A percentile compares a stretch with the other conserved stretches of the same genome.
Evolutionary conservation across 2,329 filamentous ascomycete genomes (phyloP).

Genomic region (Colletotrichum limetticola): DNA sequence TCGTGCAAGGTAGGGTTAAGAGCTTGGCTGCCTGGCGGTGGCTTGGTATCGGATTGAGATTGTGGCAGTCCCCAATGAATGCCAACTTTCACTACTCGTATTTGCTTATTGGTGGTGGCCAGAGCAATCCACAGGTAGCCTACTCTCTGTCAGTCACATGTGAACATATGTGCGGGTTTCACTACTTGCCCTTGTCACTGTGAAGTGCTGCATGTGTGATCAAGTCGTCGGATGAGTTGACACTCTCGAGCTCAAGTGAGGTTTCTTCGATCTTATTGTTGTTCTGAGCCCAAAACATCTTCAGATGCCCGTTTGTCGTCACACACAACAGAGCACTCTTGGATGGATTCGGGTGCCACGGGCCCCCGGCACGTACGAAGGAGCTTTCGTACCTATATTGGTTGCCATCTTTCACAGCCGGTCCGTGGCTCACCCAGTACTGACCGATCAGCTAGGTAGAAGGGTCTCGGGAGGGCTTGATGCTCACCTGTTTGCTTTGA

Average conservation of each 20-base stretch:
- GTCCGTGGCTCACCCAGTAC: conserved; percentile 64
- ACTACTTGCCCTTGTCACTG: conserved; percentile 74
- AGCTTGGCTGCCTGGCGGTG: conserved; percentile 54
- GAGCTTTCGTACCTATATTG: conserved; percentile 78
- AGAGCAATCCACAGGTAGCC: conserved; percentile 54
- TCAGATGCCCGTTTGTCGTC: conserved; percentile 78
- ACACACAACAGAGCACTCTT: conserved; percentile 83
- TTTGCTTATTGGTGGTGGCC: conserved; percentile 75
- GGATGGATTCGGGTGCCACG: conserved; percentile 76
- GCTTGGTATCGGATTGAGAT: conserved; percentile 59
- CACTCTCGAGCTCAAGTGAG: conserved; percentile 77
- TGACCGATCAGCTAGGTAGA: conserved; percentile 9
- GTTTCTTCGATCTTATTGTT: conserved; percentile 79
- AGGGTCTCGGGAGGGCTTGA: conserved; percentile 18
- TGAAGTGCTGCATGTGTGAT: conserved; percentile 83
- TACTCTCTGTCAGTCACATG: conserved; percentile 16
- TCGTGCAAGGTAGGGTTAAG: conserved; percentile 66
- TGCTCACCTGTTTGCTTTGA: conserved; percentile 51
- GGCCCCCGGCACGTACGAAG: conserved; percentile 73
- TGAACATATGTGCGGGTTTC: conserved; percentile 14
- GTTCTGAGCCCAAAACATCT: conserved; percentile 81
- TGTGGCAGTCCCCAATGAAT: conserved; percentile 78
- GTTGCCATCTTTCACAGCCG: conserved; percentile 70
- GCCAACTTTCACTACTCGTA: conserved; percentile 78
- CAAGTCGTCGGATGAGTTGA: conserved; percentile 77